Base-by-base conservation (phyloP, 2,329 filamentous ascomycete genomes). In the Verticillium klebahnii region DNA sequence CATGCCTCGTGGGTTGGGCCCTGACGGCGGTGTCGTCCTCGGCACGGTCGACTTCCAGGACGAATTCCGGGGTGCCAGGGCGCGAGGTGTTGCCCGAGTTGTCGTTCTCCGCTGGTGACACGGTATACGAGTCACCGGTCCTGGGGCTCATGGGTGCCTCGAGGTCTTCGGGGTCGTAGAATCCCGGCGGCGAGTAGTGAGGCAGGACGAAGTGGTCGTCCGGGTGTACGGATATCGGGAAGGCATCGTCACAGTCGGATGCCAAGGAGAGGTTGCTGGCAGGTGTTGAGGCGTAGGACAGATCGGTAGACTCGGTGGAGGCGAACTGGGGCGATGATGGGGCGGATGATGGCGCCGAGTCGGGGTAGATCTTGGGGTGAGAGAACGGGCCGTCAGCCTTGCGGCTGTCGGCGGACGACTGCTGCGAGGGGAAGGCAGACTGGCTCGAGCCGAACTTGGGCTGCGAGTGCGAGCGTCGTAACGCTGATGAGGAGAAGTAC, bases 11-110 rank as follows among this genome's bases (percentile, higher is more conserved):
- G 1, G 92, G 92, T 69, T 90, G 86, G 37, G 82, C 82, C 65
- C 87, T 85, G 40, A 96, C 82, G 12, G 89, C 89, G 11, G 88
- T 90, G 74, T 97, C 93, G 68, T 97, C 93, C 67, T 90, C 89
- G 9, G 90, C 89, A 36, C 87, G 83, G 56, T 87, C 83, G 9
- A 77, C 77, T 3, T 66, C 63, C 12, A 66, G 57, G 9, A 65
- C 25, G 34, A 81, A 67, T 34, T 85, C 78, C 17, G 87, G 82
- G 2, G 84, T 85, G 62, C 85, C 85, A 5, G 88, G 85, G 40
- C 83, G 79, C 14, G 83, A 82, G n/a, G 82, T 77, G 61, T 74
- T 69, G 31, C 75, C 75, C 4, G 86, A 83, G 31, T 73, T 77
- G 50, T 85, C 82, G 55, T 82, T 80, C n/a, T 34, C 54, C n/a